phyloP scores from a whole-genome alignment of 148 eudicot genomes.

The Dysphania ambrosioides region DNA sequence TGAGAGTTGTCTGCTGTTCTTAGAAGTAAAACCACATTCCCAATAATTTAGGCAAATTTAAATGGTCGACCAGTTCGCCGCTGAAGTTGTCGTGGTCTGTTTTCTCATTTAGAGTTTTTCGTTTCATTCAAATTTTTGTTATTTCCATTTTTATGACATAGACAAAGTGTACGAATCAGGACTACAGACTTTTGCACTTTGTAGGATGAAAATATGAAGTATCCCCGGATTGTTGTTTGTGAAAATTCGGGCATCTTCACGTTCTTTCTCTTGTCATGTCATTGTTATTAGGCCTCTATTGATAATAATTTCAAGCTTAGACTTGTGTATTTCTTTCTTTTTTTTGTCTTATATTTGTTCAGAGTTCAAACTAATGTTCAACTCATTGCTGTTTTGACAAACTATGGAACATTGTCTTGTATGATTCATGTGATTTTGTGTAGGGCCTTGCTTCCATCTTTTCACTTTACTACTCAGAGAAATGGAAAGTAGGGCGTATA shows the following conservation, averaged over 20 bases:
- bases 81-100: conserved; percentile 54
- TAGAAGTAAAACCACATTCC: conserved; percentile 1
- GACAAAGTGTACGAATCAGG: conserved; percentile 32
- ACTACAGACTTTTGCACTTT: conserved; percentile 28
- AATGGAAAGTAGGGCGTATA: not conserved
- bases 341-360: not conserved
- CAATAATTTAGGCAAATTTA: not conserved
- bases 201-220: conserved; percentile 8
- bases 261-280: conserved; percentile 21
- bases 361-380: not conserved
- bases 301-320: conserved; percentile 11
- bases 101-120: conserved; percentile 19
- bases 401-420: not conserved
- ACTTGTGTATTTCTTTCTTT: not conserved
- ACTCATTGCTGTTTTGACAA: not conserved
- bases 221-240: conserved; percentile 25
- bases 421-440: conserved; percentile 24
- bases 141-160: conserved; percentile 28
- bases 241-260: conserved; percentile 19
- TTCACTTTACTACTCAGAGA: not conserved
- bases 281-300: conserved; percentile 20
- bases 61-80: conserved; percentile 27
- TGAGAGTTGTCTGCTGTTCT: conserved; percentile 26
- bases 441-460: conserved; percentile 17
- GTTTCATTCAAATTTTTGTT: conserved; percentile 10